Evolutionary conservation across 352 stramenopile species (phyloP).

Genomic region (Globisporangium nagaii): DNA sequence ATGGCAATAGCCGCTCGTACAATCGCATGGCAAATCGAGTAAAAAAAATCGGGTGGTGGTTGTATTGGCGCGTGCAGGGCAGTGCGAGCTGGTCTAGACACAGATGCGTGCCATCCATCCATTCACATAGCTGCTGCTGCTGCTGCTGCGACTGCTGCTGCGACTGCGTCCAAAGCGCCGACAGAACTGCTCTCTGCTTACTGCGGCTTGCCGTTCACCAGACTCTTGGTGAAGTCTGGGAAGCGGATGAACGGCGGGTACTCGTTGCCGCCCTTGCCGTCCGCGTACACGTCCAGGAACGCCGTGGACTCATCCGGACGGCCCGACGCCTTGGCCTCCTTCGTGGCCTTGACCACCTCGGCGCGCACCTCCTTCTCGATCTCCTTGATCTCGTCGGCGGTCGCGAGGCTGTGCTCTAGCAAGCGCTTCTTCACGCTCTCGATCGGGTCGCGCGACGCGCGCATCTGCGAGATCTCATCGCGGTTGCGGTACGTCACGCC

Average conservation of each 20-base stretch:
- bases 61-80: not conserved
- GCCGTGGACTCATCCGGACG: conserved; percentile 42
- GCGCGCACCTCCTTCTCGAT: conserved; percentile 98
- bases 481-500: conserved; percentile 99
- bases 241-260: conserved; percentile 96
- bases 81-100: too few species aligned
- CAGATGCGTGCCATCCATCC: not conserved
- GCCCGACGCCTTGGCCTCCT: conserved; percentile 87
- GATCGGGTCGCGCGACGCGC: conserved; percentile 97
- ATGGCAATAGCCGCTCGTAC: too few species aligned
- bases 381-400: conserved; percentile 98
- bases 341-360: conserved; percentile 94
- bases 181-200: too few species aligned
- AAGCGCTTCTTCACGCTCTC: conserved; percentile 98
- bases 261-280: conserved; percentile 87
- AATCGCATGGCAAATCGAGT: too few species aligned
- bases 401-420: conserved; percentile 92
- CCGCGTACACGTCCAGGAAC: conserved; percentile 88
- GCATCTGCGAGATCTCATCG: conserved; percentile 99
- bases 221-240: conserved; percentile 94
- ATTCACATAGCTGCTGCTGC: not conserved
- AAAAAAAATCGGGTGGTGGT: conserved; percentile 6
- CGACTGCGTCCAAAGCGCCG: too few species aligned
- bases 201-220: conserved; percentile 80
- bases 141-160: not conserved